phyloP scores from a whole-genome alignment of 208 protist genomes.

The Crithidia fasciculata region DNA sequence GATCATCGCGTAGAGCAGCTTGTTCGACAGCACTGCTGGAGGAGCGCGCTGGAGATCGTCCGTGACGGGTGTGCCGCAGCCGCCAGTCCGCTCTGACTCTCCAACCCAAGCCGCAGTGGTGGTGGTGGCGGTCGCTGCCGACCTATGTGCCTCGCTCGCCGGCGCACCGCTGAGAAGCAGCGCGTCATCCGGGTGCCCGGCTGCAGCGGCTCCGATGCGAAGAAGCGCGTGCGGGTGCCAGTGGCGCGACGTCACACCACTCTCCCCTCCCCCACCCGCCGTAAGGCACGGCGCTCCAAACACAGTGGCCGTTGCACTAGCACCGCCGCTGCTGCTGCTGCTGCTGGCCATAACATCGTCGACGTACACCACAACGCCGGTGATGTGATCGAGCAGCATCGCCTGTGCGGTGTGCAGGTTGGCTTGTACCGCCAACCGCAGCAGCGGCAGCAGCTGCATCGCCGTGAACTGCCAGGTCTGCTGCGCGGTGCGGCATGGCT shows the following conservation, averaged over 20 bases:
- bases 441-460: conserved; percentile 32
- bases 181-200: no score
- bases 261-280: background rate
- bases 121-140: background rate
- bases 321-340: no score
- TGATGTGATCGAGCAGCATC: conserved; percentile 47
- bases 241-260: conserved; percentile 16
- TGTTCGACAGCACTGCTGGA: conserved; percentile 22
- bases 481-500: conserved; percentile 24
- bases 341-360: conserved; percentile 12
- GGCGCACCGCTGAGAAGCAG: background rate
- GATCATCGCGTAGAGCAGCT: conserved; percentile 32
- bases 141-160: background rate
- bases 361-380: conserved; percentile 37
- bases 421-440: conserved; percentile 36
- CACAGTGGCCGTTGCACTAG: no score
- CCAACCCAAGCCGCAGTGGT: background rate
- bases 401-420: conserved; percentile 36
- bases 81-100: background rate
- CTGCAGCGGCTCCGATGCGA: conserved; percentile 5
- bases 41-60: conserved; percentile 22
- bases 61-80: conserved; percentile 5
- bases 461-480: conserved; percentile 39
- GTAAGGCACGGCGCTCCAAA: no score
- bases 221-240: conserved; percentile 28